Percentiles rank a stretch among this genome's conserved stretches.
phyloP scores from a whole-genome alignment of 495 filamentous ascomycete genomes.

The Rostrohypoxylon terebratum region DNA sequence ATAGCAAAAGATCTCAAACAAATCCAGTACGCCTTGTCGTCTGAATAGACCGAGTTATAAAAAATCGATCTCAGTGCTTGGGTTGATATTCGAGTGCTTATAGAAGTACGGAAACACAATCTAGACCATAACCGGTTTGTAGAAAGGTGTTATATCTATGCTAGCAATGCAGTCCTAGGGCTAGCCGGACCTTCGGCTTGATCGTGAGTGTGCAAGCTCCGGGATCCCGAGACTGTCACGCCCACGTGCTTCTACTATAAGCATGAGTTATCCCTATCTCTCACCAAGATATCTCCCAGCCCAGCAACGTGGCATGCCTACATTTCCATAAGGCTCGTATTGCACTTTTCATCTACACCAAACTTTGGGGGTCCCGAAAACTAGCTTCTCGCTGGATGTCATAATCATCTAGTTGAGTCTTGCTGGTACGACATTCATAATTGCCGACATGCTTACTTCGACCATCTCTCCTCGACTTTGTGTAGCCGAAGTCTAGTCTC shows the following conservation, averaged over 20 bases:
- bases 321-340: background rate
- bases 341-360: background rate
- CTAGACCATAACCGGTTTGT: background rate
- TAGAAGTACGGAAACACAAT: background rate
- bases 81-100: background rate
- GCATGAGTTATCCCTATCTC: background rate
- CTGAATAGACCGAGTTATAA: background rate
- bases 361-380: background rate
- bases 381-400: background rate
- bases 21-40: background rate
- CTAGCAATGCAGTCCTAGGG: background rate
- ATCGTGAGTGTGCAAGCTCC: background rate
- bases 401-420: background rate
- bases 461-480: background rate
- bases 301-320: background rate
- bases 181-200: background rate
- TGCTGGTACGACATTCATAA: constrained; percentile 10
- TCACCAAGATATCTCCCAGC: background rate
- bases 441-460: constrained; percentile 13
- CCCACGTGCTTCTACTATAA: background rate
- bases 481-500: constrained; percentile 1
- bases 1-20: background rate
- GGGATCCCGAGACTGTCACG: no score
- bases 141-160: background rate
- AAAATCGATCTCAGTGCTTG: background rate